phyloP scores from a whole-genome alignment of 345 rosid species.

The Noccaea bulbosa region DNA sequence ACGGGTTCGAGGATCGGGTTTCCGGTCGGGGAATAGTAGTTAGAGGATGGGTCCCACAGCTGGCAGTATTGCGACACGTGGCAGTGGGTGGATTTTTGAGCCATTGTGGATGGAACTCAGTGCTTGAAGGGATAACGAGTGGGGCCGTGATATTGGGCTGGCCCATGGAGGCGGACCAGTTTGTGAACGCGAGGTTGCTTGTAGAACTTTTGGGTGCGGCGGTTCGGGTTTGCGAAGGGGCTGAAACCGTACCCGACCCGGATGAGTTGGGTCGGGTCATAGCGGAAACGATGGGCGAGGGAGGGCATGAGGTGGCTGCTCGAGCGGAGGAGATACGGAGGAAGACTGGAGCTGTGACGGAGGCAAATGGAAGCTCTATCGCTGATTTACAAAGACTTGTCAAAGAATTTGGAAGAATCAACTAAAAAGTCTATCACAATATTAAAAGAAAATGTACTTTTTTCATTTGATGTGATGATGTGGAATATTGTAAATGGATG shows the following conservation, averaged over 20 bases:
- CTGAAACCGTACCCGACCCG: conserved; percentile 59
- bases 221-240: conserved; percentile 57
- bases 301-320: conserved; percentile 20
- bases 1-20: conserved; percentile 60
- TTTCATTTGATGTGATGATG: background rate
- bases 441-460: no score
- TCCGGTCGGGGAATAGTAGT: conserved; percentile 50
- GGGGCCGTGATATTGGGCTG: conserved; percentile 59
- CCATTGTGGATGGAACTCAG: conserved; percentile 88
- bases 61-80: conserved; percentile 51
- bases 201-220: conserved; percentile 61
- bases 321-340: conserved; percentile 45
- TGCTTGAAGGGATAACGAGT: conserved; percentile 57
- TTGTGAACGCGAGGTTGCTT: conserved; percentile 49
- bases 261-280: conserved; percentile 48
- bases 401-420: conserved; percentile 37
- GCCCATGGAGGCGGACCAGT: conserved; percentile 87
- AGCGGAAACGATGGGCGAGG: conserved; percentile 35
- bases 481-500: no score
- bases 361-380: conserved; percentile 24
- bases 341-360: conserved; percentile 48
- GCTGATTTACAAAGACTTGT: conserved; percentile 47
- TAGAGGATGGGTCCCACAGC: conserved; percentile 69
- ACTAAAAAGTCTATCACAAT: background rate
- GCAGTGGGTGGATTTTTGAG: conserved; percentile 67